Base-by-base conservation (phyloP, 1,139 yeast genomes). In the Candida tetrigidarum region DNA sequence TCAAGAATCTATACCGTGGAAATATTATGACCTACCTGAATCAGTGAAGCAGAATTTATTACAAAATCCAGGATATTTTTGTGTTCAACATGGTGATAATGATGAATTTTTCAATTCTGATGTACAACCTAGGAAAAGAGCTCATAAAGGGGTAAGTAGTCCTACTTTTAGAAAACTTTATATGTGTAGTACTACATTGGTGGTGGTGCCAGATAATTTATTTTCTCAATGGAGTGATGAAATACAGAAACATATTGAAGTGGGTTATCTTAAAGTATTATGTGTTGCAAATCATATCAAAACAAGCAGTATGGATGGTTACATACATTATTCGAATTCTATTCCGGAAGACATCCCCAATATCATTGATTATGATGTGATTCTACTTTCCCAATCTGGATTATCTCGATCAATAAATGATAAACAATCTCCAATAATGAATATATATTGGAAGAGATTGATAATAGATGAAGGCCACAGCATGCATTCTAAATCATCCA, bases 391-490 rank as follows among this genome's bases (percentile, higher is more conserved):
- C 0, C 62, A 68, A 14, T 68, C 80, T 0, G 62, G 73, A 10
- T 69, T 82, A 51, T 63, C 81, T 0, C 57, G 59, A 25, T 77
- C 75, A 45, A 53, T 68, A 8, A 69, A 64, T 37, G 47, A 53
- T 8, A 43, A 34, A 49, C 8, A 41, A 29, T 28, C 65, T 74
- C 7, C 20, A 8, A 20, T 32, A 25, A 14, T 15, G 25, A 55
- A 59, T 9, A 60, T 84, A 0, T 80, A 77, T 51, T 85, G 91
- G 91, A 85, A 84, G 55, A 58, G 91, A 23, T 62, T 84, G 23
- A 81, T 85, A 14, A 79, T 85, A n/a, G 92, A 85, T 57, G 91
- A 85, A 60, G 91, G 91, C 0, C 91, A 84, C 58, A 74, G 83
- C 23, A 73, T 83, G 75, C 73, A 71, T 46, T 73, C 84, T 3